phyloP scores from a whole-genome alignment of 1,284 basidiomycete species.

The Cryptococcus sp. region DNA sequence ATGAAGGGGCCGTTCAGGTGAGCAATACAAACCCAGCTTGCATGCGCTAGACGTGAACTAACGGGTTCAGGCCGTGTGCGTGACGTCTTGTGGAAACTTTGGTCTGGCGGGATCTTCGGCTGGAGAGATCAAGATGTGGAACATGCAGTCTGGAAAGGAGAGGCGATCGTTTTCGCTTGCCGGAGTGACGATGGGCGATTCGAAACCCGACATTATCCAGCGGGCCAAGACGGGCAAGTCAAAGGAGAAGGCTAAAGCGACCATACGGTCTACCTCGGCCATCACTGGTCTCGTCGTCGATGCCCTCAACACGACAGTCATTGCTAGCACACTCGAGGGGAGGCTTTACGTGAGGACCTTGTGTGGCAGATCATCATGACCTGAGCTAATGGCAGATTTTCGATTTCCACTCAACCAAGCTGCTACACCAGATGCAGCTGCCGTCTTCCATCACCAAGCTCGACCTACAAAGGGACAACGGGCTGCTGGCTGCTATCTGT shows the following conservation, averaged over 20 bases:
- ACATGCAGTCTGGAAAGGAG: conserved; percentile 89
- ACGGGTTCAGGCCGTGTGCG: conserved; percentile 64
- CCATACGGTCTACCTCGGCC: conserved; percentile 48
- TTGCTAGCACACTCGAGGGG: conserved; percentile 83
- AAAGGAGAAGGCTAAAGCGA: conserved; percentile 48
- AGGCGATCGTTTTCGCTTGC: conserved; percentile 63
- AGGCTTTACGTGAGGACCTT: conserved; percentile 65
- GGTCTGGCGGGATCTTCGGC: conserved; percentile 75
- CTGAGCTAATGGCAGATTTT: conserved; percentile 74
- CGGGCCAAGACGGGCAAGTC: conserved; percentile 32
- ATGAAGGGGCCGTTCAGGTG: conserved; percentile 45
- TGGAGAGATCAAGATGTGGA: conserved; percentile 80
- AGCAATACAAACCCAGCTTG: neutral
- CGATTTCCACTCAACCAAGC: conserved; percentile 79
- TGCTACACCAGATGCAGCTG: conserved; percentile 63
- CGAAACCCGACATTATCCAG: conserved; percentile 45
- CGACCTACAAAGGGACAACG: conserved; percentile 74
- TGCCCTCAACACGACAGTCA: conserved; percentile 70
- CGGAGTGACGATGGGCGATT: conserved; percentile 57
- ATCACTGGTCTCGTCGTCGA: conserved; percentile 84
- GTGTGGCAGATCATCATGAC: no score
- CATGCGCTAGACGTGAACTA: neutral
- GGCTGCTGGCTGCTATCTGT: conserved; percentile 75
- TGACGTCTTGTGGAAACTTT: conserved; percentile 95
- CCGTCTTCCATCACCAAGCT: conserved; percentile 67